These are phyloP conservation scores for Protomyces inundatus DNA, from an alignment of 1,139 yeast genomes.

Conservation along the genomic window DNA sequence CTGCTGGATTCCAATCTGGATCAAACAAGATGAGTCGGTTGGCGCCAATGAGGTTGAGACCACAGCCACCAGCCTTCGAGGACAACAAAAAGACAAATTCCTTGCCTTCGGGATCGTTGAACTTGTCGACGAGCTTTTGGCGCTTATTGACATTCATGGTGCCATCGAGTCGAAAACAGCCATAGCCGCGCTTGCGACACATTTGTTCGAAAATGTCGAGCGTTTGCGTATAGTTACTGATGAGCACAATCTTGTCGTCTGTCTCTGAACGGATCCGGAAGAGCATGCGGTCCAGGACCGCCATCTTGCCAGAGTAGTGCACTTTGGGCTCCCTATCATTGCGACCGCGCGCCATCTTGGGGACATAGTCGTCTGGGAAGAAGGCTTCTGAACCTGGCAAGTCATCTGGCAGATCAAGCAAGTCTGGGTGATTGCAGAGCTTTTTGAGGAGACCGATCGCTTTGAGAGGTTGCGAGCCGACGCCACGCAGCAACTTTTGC, in stretches of 20 bases:
- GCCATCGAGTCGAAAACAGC: slow-evolving; percentile 83
- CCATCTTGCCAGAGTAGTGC: slow-evolving; percentile 54
- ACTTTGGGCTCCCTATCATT: slow-evolving; percentile 61
- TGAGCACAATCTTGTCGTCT: slow-evolving; percentile 86
- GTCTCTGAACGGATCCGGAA: slow-evolving; percentile 71
- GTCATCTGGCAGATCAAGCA: slow-evolving; percentile 69
- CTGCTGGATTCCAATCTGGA: slow-evolving; percentile 99
- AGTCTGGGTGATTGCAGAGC: slow-evolving; percentile 88
- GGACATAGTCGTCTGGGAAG: slow-evolving; percentile 64
- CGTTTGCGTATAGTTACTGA: slow-evolving; percentile 91
- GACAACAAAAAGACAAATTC: slow-evolving; percentile 85
- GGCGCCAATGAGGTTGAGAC: slow-evolving; percentile 94
- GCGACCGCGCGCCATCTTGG: slow-evolving; percentile 45
- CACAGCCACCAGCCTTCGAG: slow-evolving; percentile 99
- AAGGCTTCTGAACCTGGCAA: slow-evolving; percentile 60
- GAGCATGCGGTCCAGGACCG: slow-evolving; percentile 57
- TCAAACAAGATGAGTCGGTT: slow-evolving; percentile 81
- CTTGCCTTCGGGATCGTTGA: slow-evolving; percentile 82
- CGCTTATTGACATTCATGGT: slow-evolving; percentile 87
- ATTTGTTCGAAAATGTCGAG: slow-evolving; percentile 80
- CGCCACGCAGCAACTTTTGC: slow-evolving; percentile 55
- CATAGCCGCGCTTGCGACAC: slow-evolving; percentile 72
- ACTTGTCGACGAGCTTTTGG: slow-evolving; percentile 83
- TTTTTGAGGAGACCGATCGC: slow-evolving; percentile 87
- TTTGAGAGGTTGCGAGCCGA: slow-evolving; percentile 76